phyloP scores from a whole-genome alignment of 2,329 filamentous ascomycete species.

The Mariannaea sp. region DNA sequence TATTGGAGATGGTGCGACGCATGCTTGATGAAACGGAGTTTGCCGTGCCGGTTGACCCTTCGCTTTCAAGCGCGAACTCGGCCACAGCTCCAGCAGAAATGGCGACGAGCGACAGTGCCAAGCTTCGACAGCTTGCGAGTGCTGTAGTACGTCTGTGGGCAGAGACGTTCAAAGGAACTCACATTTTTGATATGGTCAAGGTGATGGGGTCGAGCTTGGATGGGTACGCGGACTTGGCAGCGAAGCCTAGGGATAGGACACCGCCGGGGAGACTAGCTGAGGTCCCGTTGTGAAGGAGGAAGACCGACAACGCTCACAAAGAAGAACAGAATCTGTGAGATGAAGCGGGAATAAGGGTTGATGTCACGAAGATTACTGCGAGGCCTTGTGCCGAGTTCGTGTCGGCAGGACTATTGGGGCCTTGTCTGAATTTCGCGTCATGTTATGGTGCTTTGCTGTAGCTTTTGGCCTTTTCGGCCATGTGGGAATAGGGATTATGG shows the following conservation, averaged over 20 bases:
- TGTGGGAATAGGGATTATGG: too few species aligned
- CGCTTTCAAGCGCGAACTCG: constrained; percentile 49
- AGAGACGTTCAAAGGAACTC: constrained; percentile 64
- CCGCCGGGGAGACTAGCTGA: constrained; percentile 32
- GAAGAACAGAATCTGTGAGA: neutral
- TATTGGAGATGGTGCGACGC: constrained; percentile 60
- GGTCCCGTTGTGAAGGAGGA: constrained; percentile 25
- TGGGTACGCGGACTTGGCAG: constrained; percentile 60
- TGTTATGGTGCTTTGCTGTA: neutral
- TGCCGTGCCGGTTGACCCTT: constrained; percentile 63
- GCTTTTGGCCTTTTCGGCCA: too few species aligned
- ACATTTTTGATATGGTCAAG: constrained; percentile 64
- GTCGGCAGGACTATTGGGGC: too few species aligned
- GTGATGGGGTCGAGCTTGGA: constrained; percentile 63
- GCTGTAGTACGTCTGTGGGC: constrained; percentile 66
- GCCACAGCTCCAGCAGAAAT: constrained; percentile 49
- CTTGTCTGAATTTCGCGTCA: neutral
- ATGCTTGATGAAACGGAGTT: constrained; percentile 68
- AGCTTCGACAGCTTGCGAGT: constrained; percentile 59
- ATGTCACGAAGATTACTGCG: constrained; percentile 10
- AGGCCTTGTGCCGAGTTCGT: neutral
- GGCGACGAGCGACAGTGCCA: constrained; percentile 53
- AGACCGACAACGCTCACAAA: neutral
- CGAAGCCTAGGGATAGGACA: constrained; percentile 57
- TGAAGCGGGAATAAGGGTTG: neutral